phyloP scores from a whole-genome alignment of 2,329 filamentous ascomycete species.

The Neofusicoccum ribis region DNA sequence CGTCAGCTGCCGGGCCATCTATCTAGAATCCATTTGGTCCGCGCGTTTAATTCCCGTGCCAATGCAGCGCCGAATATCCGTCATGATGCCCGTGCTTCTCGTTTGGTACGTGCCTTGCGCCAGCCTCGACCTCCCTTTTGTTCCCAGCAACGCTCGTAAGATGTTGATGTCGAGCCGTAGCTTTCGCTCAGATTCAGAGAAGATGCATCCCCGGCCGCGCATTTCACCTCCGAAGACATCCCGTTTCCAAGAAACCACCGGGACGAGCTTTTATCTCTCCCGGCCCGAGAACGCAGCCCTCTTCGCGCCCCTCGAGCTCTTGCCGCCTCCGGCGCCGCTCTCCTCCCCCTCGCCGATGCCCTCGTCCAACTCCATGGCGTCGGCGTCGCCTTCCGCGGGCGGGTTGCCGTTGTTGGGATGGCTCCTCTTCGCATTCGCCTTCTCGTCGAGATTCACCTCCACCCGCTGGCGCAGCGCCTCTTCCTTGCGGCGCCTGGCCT shows the following conservation, averaged over 20 bases:
- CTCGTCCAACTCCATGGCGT: constrained; percentile 41
- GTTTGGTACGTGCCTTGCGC: too few species aligned
- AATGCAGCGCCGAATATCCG: background rate
- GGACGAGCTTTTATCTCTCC: background rate
- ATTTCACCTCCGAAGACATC: too few species aligned
- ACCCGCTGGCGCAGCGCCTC: constrained; percentile 7
- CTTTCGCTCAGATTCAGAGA: too few species aligned
- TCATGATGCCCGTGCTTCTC: background rate
- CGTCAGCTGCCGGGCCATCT: background rate
- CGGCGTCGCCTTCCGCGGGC: constrained; percentile 28
- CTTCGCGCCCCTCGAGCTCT: constrained; percentile 1
- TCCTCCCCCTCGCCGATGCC: constrained; percentile 22
- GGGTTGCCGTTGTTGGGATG: constrained; percentile 21
- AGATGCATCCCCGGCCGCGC: too few species aligned
- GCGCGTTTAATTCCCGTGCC: background rate
- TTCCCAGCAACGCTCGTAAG: too few species aligned
- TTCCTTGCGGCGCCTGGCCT: background rate
- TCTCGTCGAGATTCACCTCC: constrained; percentile 8
- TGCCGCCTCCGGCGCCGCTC: constrained; percentile 21
- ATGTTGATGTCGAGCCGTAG: too few species aligned
- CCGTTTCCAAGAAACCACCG: too few species aligned
- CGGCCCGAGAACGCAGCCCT: background rate
- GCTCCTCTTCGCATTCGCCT: constrained; percentile 1
- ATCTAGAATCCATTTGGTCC: background rate
- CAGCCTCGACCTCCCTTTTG: too few species aligned